Percentiles rank a stretch among this genome's conserved stretches.
Evolutionary conservation across 176 grass and related monocot species (phyloP).

Genomic region (Triticum turgidum): DNA sequence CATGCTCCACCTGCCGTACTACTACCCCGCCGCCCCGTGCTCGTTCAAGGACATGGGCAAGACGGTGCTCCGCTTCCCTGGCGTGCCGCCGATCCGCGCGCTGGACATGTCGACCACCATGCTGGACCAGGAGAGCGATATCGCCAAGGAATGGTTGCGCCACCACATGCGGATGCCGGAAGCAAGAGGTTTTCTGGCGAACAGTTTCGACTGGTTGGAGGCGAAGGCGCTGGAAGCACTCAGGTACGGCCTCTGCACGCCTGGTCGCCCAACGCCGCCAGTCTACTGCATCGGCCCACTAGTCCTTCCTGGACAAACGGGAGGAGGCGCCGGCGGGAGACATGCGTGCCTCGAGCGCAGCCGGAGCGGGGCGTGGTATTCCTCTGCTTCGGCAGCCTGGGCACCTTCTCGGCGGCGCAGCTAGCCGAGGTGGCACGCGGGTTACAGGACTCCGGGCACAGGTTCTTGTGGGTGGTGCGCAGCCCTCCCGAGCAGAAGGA

Average conservation of each 20-base stretch:
- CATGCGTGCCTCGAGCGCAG: conserved; percentile 32
- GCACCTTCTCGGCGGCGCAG: background rate
- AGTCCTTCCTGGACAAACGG: background rate
- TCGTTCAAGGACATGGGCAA: conserved; percentile 5
- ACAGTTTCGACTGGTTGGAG: conserved; percentile 9
- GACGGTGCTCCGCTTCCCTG: background rate
- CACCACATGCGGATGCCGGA: background rate
- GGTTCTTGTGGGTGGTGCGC: conserved; percentile 45
- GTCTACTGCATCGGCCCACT: conserved; percentile 18
- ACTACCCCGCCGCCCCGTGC: background rate
- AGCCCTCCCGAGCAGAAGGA: background rate
- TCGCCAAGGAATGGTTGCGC: background rate
- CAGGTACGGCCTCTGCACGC: background rate
- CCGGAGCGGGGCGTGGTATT: conserved; percentile 39
- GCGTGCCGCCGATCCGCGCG: conserved; percentile 7
- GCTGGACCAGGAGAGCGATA: background rate
- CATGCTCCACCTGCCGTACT: conserved; percentile 19
- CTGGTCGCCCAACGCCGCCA: background rate
- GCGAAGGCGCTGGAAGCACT: conserved; percentile 1
- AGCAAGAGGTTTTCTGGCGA: background rate
- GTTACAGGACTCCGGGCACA: conserved; percentile 28
- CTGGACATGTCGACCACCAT: background rate
- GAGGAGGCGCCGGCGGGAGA: background rate
- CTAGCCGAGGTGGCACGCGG: background rate
- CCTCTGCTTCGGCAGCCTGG: conserved; percentile 41